Conservation (phyloP, 257 asterid species). For the Solanum habrochaites region DNA sequence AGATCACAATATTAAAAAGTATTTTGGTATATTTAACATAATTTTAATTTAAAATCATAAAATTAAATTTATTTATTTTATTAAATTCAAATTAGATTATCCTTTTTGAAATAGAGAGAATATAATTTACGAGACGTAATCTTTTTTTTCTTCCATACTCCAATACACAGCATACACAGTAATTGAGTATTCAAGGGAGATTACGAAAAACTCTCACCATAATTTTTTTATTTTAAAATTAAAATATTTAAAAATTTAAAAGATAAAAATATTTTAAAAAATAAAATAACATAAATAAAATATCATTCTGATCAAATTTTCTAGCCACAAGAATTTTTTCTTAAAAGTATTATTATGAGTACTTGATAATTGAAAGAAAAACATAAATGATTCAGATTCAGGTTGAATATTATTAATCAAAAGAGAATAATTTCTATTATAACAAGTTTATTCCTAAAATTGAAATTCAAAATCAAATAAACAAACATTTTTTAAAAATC, state of each 20-base stretch:
- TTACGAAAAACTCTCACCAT: too few relatives aligned
- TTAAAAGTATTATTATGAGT: too few relatives aligned
- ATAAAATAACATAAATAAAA: too few relatives aligned
- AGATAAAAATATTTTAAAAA: too few relatives aligned
- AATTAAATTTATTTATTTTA: too few relatives aligned
- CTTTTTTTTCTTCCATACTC: neutral
- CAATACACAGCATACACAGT: neutral
- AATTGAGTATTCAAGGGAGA: neutral
- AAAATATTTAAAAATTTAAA: too few relatives aligned
- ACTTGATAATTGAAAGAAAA: neutral
- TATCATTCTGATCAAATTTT: too few relatives aligned
- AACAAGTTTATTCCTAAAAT: neutral
- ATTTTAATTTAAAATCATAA: too few relatives aligned
- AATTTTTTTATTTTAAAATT: too few relatives aligned
- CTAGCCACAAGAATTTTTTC: accelerated
- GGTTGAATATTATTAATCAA: neutral
- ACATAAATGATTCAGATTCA: neutral
- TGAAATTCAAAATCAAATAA: neutral
- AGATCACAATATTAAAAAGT: accelerated
- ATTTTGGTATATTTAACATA: too few relatives aligned
- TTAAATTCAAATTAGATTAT: too few relatives aligned
- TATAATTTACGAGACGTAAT: neutral
- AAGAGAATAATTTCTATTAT: neutral
- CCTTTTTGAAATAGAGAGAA: accelerated
- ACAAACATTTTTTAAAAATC: neutral